Percentiles rank a stretch among this genome's conserved stretches.
Conservation (phyloP, 2,329 filamentous ascomycete species). For the Botrytis fabae region DNA sequence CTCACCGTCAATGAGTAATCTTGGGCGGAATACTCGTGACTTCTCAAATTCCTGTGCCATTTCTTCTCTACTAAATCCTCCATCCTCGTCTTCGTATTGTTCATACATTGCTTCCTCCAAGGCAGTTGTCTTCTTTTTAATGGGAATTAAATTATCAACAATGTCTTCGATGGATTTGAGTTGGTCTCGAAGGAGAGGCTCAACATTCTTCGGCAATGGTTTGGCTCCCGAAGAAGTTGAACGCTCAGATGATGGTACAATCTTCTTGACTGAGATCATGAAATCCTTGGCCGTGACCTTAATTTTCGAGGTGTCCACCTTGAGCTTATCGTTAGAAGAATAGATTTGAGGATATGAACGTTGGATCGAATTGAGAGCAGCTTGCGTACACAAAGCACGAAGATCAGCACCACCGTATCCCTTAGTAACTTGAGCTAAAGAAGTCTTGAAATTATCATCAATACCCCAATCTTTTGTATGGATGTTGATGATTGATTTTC, state of each 20-base stretch:
- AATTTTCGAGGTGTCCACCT: constrained; percentile 84
- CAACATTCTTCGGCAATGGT: constrained; percentile 75
- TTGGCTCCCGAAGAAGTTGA: constrained; percentile 82
- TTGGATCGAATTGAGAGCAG: constrained; percentile 92
- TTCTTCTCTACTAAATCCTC: constrained; percentile 82
- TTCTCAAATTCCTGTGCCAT: constrained; percentile 77
- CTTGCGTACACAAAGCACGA: constrained; percentile 91
- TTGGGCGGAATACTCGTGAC: constrained; percentile 82
- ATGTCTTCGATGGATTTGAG: constrained; percentile 67
- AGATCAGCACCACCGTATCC: constrained; percentile 96
- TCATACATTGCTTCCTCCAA: constrained; percentile 93
- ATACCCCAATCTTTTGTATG: constrained; percentile 94
- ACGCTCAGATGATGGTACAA: constrained; percentile 91
- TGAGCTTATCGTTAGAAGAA: constrained; percentile 80
- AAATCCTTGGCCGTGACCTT: constrained; percentile 91
- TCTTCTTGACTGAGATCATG: constrained; percentile 94
- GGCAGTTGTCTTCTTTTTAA: constrained; percentile 82
- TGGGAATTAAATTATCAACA: constrained; percentile 76
- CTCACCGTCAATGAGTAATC: constrained; percentile 78
- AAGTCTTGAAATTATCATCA: constrained; percentile 73
- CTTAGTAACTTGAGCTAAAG: constrained; percentile 85
- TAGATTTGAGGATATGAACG: constrained; percentile 97
- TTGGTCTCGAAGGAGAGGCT: constrained; percentile 75
- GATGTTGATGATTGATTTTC: constrained; percentile 88
- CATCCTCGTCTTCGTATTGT: constrained; percentile 77